Percentiles rank a stretch among this genome's conserved stretches.
phyloP scores from a whole-genome alignment of 805 yeast species.

The Ascoidea rubescens region DNA sequence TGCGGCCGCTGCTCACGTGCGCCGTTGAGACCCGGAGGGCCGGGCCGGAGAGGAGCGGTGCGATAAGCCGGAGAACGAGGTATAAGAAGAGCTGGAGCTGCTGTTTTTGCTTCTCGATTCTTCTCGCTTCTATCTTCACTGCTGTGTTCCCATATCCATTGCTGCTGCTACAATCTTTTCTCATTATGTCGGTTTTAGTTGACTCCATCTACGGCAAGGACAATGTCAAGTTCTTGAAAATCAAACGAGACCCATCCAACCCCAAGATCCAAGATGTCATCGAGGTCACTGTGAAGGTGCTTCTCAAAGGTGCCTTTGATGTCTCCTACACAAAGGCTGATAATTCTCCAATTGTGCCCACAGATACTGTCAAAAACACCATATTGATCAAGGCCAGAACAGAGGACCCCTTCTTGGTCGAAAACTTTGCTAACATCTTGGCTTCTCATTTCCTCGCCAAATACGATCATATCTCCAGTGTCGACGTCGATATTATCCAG shows the following conservation, averaged over 20 bases:
- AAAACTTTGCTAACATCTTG: constrained; percentile 74
- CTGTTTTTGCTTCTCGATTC: background rate
- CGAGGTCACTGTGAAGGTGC: constrained; percentile 70
- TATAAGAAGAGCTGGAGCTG: background rate
- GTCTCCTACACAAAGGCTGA: constrained; percentile 78
- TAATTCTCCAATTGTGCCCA: constrained; percentile 81
- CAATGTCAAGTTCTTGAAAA: constrained; percentile 85
- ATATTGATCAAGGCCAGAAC: constrained; percentile 71
- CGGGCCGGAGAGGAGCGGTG: background rate
- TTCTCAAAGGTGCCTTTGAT: constrained; percentile 71
- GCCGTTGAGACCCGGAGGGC: no score
- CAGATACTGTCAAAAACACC: constrained; percentile 89
- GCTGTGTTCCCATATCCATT: background rate
- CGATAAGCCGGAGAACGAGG: background rate
- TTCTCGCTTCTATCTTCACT: background rate
- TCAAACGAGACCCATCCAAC: constrained; percentile 60
- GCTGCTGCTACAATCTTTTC: background rate
- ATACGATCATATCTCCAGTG: constrained; percentile 65
- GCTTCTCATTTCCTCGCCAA: constrained; percentile 70
- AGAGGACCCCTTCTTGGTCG: constrained; percentile 81
- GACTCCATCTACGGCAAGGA: constrained; percentile 79
- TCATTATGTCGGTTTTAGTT: constrained; percentile 14
- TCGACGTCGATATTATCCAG: constrained; percentile 55
- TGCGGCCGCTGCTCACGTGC: background rate
- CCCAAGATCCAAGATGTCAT: constrained; percentile 68